These are phyloP conservation scores for Raffaelea albimanens DNA, from an alignment of 2,329 filamentous ascomycete species.

Conservation along the genomic window DNA sequence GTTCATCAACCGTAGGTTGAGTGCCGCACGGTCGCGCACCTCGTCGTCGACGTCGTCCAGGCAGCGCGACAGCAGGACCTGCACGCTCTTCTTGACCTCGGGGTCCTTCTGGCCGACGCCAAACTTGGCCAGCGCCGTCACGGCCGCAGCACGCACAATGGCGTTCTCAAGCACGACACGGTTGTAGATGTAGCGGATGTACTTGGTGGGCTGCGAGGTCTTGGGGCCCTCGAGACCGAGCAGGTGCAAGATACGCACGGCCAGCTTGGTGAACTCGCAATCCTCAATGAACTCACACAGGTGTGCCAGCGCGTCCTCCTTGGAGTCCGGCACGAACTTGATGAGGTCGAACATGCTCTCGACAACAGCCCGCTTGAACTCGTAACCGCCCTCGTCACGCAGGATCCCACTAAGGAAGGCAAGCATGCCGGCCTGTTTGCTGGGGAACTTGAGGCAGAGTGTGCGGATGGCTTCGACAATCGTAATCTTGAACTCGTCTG, in stretches of 20 bases:
- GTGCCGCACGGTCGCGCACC: slow-evolving; percentile 86
- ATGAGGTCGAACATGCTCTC: slow-evolving; percentile 99
- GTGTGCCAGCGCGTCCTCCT: slow-evolving; percentile 77
- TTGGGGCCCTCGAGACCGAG: slow-evolving; percentile 92
- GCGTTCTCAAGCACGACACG: slow-evolving; percentile 95
- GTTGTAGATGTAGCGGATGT: slow-evolving; percentile 99
- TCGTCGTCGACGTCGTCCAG: slow-evolving; percentile 97
- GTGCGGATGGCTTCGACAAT: slow-evolving; percentile 97
- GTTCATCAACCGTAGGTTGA: slow-evolving; percentile 86
- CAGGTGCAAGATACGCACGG: slow-evolving; percentile 88
- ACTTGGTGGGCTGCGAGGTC: slow-evolving; percentile 93
- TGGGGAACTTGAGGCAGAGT: slow-evolving; percentile 93
- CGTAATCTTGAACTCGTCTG: slow-evolving; percentile 99
- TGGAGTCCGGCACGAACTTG: slow-evolving; percentile 90
- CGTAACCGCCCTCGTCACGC: slow-evolving; percentile 92
- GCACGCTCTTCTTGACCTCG: slow-evolving; percentile 92
- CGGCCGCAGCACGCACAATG: slow-evolving; percentile 86
- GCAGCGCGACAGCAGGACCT: slow-evolving; percentile 84
- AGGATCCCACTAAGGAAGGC: slow-evolving; percentile 95
- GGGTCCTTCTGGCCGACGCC: slow-evolving; percentile 93
- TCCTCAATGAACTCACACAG: slow-evolving; percentile 99
- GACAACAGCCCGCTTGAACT: slow-evolving; percentile 95
- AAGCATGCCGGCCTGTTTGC: slow-evolving; percentile 96
- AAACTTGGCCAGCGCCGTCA: slow-evolving; percentile 93
- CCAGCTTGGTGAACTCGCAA: slow-evolving; percentile 97